Evolutionary conservation across 2,329 filamentous ascomycete species (phyloP), one percentile per base, ranked within the genome.

Genomic region (Talaromyces marneffei): DNA sequence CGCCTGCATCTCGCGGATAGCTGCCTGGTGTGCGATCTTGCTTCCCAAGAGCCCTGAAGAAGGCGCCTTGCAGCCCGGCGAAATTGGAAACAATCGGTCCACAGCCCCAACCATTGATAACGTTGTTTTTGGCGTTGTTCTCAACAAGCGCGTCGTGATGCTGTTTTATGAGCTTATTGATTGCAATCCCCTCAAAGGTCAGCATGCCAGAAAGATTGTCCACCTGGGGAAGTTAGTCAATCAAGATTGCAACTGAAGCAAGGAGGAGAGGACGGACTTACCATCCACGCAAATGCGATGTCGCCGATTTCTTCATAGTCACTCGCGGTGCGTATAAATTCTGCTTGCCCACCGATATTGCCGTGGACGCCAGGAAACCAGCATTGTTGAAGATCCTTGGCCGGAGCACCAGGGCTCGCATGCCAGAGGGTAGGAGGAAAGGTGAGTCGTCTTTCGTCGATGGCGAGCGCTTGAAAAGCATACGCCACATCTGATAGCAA

Each of bases 261-360:
- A 35, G 48, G n/a, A 53, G 18, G 31, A 23, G 25, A 37, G 31
- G 10, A 53, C 3, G 9, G 2, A 20, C 10, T 53, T 53, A 82
- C 80, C 79, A 82, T 81, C 79, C 79, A 82, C 1, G 79, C 78
- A 16, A 82, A 70, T 20, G 76, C 75, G 50, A 81, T 75, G 65
- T 82, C 79, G 9, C 79, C 75, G 35, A 81, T 72, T 50, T 79
- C 76, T 37, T 37, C 50, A 54, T 37, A 7, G 31, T 54, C 50
- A 54, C 31, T 18, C 10, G 50, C 50, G 31, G 10, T 23, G 14
- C 31, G n/a, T 64, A 79, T 75, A 64, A 82, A 79, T 46, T 75
- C 74, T 63, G 80, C 80, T 3, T 78, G 77, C 2, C 76, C 76
- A 44, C 80, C 80, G 31, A 81, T 70, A 64, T 82, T 82, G 23